These are phyloP conservation scores for Gynostemma pentaphyllum DNA, from an alignment of 306 rosid genomes.

Conservation along the genomic window DNA sequence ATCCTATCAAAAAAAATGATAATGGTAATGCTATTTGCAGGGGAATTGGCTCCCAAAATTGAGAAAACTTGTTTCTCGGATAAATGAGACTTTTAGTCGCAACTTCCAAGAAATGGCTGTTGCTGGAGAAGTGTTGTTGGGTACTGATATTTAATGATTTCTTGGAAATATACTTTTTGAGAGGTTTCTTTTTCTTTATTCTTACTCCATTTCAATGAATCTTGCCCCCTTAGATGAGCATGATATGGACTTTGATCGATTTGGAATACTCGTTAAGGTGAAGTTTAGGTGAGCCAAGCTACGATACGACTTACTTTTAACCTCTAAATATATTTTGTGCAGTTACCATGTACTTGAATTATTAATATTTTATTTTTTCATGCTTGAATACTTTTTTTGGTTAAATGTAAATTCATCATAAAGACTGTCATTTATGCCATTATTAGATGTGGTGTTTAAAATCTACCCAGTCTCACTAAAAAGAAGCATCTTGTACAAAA, in stretches of 20 bases:
- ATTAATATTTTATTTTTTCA: background rate
- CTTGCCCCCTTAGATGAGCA: conserved; percentile 68
- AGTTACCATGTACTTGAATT: background rate
- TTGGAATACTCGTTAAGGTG: conserved; percentile 83
- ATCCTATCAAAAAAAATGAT: too few species aligned
- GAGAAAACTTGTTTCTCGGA: conserved; percentile 73
- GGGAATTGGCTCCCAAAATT: conserved; percentile 81
- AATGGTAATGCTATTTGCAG: conserved; percentile 26
- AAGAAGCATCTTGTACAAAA: background rate
- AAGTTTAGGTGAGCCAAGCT: conserved; percentile 71
- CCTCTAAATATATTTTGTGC: conserved; percentile 2
- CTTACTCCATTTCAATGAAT: background rate
- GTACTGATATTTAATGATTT: conserved; percentile 23
- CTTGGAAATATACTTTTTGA: conserved; percentile 1
- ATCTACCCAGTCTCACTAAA: background rate
- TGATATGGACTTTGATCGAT: conserved; percentile 67
- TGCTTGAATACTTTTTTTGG: background rate
- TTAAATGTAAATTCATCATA: background rate
- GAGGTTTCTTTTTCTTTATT: conserved; percentile 3
- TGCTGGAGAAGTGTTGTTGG: conserved; percentile 94
- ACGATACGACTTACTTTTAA: background rate
- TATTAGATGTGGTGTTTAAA: background rate
- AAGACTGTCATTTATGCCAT: background rate
- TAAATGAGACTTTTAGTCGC: conserved; percentile 71
- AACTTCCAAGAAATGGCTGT: conserved; percentile 98